Evolutionary conservation across 306 rosid species (phyloP).

Genomic region (Argentina anserina): DNA sequence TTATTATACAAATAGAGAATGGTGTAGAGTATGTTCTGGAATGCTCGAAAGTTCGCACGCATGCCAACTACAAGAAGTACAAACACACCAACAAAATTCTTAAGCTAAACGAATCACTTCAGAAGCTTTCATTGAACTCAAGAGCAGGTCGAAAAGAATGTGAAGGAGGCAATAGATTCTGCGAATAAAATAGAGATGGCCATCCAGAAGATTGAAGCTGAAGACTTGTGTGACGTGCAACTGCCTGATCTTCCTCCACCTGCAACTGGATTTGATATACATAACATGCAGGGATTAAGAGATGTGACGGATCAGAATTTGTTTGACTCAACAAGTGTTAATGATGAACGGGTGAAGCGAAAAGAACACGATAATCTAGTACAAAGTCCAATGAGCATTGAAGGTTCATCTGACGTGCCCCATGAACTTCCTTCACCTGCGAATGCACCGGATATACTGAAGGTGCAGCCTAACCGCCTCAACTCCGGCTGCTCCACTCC

Average conservation of each 20-base stretch:
- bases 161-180: not conserved
- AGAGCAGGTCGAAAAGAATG: not conserved
- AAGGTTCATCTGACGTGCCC: not conserved
- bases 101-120: not conserved
- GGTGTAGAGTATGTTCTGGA: not conserved
- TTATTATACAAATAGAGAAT: not conserved
- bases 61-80: not conserved
- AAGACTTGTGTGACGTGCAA: not conserved
- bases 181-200: not conserved
- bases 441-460: too few species aligned
- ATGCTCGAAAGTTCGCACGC: not conserved
- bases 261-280: not conserved
- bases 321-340: too few species aligned
- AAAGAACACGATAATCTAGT: not conserved
- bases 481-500: conserved; percentile 72
- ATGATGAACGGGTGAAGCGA: not conserved
- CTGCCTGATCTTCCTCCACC: not conserved
- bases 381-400: too few species aligned
- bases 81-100: not conserved
- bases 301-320: not conserved
- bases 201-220: not conserved
- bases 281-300: not conserved
- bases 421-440: not conserved
- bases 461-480: too few species aligned
- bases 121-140: not conserved